Conservation (phyloP, 164 flowering plant genomes). For the Pachysandra terminalis region DNA sequence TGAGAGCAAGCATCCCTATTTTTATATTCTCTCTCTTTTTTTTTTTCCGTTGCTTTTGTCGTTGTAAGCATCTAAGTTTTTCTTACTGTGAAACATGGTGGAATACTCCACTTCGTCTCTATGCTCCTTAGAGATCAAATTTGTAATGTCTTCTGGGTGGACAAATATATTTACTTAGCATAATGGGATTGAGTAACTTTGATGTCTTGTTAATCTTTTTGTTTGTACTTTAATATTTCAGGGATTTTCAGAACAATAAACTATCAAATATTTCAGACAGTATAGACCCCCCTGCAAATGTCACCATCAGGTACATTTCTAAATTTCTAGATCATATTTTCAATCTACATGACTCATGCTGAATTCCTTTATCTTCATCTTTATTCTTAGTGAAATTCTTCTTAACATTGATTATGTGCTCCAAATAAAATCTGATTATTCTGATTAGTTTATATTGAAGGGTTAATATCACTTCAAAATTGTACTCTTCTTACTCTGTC, state of each 20-base stretch:
- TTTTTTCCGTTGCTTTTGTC: not conserved
- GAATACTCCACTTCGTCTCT: not conserved
- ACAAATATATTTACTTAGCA: not conserved
- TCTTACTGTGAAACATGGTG: not conserved
- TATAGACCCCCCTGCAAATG: slow-evolving; percentile 60
- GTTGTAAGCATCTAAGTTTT: not conserved
- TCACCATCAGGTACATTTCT: slow-evolving; percentile 53
- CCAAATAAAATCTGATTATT: no score
- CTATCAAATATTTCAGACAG: slow-evolving; percentile 46
- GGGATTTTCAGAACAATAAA: slow-evolving; percentile 67
- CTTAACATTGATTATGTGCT: no score
- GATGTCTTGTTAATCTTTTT: slow-evolving; percentile 4
- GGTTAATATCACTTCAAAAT: not conserved
- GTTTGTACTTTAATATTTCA: slow-evolving; percentile 31
- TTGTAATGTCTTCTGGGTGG: not conserved
- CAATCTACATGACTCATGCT: not conserved
- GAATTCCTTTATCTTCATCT: no score
- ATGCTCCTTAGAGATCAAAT: not conserved
- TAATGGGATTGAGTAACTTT: not conserved
- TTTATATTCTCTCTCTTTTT: not conserved
- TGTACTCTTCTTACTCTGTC: not conserved
- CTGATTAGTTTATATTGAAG: not conserved
- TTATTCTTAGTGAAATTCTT: no score
- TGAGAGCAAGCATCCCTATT: not conserved
- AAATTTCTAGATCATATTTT: not conserved